Conservation (phyloP, 176 grass and related monocot species). For the Hyparrhenia diplandra region DNA sequence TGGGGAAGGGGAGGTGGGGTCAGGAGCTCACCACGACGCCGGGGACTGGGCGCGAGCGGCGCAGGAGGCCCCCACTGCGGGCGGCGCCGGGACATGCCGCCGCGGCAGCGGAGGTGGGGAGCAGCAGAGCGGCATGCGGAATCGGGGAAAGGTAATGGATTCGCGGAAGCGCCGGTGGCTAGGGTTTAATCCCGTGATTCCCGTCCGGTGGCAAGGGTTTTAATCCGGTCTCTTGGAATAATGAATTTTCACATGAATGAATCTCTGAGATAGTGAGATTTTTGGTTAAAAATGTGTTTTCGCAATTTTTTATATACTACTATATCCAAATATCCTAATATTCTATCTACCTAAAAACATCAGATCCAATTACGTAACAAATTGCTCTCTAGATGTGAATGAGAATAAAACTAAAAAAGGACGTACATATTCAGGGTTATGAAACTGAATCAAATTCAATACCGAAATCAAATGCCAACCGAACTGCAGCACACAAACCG, state of each 20-base stretch:
- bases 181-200: conserved; percentile 58
- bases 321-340: no score
- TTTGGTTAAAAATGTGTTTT: no score
- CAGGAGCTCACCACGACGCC: conserved; percentile 29
- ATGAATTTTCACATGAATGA: no score
- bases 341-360: no score
- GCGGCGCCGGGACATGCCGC: conserved; percentile 3
- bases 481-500: no score
- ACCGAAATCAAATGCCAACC: no score
- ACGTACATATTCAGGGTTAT: no score
- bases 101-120: conserved; percentile 17
- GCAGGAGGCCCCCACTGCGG: not conserved
- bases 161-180: not conserved
- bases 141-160: not conserved
- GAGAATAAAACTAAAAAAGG: no score
- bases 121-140: conserved; percentile 30
- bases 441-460: no score
- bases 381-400: no score
- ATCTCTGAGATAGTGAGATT: no score
- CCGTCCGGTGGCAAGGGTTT: conserved; percentile 24
- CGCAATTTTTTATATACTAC: not conserved
- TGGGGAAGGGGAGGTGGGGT: not conserved
- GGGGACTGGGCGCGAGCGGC: not conserved
- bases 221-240: not conserved
- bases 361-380: no score